phyloP scores from a whole-genome alignment of 305 asterid genomes.

The Lippia alba region DNA sequence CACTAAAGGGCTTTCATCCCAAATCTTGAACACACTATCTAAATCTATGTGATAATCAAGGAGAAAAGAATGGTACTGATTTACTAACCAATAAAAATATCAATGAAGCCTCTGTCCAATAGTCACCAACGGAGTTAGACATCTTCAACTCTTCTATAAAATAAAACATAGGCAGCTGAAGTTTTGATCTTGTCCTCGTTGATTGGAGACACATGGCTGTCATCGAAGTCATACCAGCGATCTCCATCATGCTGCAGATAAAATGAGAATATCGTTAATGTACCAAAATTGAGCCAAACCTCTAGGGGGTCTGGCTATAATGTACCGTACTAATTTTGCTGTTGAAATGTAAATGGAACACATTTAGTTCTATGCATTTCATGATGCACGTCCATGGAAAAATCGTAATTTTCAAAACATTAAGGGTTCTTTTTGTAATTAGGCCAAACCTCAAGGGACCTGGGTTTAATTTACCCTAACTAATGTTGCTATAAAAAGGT shows the following conservation, averaged over 20 bases:
- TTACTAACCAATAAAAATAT: slow-evolving; percentile 37
- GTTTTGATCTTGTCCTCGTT: slow-evolving; percentile 88
- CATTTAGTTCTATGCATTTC: not conserved
- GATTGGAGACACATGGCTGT: slow-evolving; percentile 80
- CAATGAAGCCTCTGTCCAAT: slow-evolving; percentile 30
- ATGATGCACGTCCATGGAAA: not conserved
- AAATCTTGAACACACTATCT: slow-evolving; percentile 35
- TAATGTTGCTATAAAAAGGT: not conserved
- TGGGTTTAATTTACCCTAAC: not conserved
- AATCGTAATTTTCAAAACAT: not conserved
- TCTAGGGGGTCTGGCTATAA: not conserved
- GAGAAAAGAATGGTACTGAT: slow-evolving; percentile 50
- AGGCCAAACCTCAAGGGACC: not conserved
- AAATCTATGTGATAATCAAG: slow-evolving; percentile 40
- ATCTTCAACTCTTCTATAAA: slow-evolving; percentile 81
- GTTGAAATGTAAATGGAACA: not conserved
- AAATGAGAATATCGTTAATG: not conserved
- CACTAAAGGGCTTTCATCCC: slow-evolving; percentile 39
- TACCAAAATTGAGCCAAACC: not conserved
- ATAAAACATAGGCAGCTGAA: slow-evolving; percentile 89
- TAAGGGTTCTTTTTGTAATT: not conserved
- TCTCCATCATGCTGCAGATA: slow-evolving; percentile 74
- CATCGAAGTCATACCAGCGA: slow-evolving; percentile 89
- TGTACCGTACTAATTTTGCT: not conserved
- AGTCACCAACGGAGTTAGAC: slow-evolving; percentile 38